Conservation (phyloP, 768 basidiomycete genomes). For the Terana coerulea region DNA sequence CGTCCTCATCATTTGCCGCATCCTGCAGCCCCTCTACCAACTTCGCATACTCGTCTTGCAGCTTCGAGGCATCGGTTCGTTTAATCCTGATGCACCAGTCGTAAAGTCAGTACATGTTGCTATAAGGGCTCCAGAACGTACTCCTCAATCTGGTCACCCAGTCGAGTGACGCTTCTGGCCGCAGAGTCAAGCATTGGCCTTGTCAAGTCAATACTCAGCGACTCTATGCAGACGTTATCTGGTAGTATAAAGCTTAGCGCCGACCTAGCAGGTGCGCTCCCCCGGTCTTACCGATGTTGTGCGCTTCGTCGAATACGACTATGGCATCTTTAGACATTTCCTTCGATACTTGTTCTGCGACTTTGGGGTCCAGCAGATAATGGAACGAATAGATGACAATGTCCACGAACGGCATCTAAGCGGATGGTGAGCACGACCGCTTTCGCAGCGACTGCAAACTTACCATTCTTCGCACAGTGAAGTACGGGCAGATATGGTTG, state of each 20-base stretch:
- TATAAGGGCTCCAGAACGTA: slow-evolving; percentile 36
- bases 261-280: background rate
- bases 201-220: slow-evolving; percentile 94
- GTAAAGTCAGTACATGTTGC: slow-evolving; percentile 2
- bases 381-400: slow-evolving; percentile 99
- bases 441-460: slow-evolving; percentile 20
- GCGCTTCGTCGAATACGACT: slow-evolving; percentile 98
- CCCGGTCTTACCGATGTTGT: slow-evolving; percentile 81
- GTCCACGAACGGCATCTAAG: slow-evolving; percentile 91
- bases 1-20: slow-evolving; percentile 68
- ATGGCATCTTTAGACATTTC: slow-evolving; percentile 98
- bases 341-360: slow-evolving; percentile 97
- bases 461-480: slow-evolving; percentile 94
- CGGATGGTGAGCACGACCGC: background rate
- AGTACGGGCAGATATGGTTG: slow-evolving; percentile 89
- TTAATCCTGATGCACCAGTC: slow-evolving; percentile 64
- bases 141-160: slow-evolving; percentile 95
- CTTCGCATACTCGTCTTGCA: slow-evolving; percentile 95
- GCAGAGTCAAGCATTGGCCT: slow-evolving; percentile 98
- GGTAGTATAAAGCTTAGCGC: background rate
- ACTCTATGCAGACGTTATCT: slow-evolving; percentile 99
- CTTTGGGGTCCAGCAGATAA: slow-evolving; percentile 97
- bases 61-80: slow-evolving; percentile 84
- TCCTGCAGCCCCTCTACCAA: slow-evolving; percentile 93
- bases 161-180: slow-evolving; percentile 76